Conservation (phyloP, 139 green algal genomes). For the Chlorella sp. region DNA sequence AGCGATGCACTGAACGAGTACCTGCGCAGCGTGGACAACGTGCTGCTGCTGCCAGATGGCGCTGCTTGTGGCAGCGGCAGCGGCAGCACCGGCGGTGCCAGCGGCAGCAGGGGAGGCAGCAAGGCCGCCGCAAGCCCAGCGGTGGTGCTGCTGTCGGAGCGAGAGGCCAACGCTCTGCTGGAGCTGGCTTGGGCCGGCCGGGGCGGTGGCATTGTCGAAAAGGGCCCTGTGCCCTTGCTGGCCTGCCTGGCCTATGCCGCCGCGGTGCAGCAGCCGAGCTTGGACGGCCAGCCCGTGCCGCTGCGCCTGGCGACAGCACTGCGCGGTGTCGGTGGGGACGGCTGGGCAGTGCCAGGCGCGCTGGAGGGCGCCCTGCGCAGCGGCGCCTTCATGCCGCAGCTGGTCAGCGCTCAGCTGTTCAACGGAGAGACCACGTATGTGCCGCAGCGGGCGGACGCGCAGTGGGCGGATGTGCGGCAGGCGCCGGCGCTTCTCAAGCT, state of each 20-base stretch:
- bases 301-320: background rate
- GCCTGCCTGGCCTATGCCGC: slow-evolving; percentile 24
- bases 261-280: background rate
- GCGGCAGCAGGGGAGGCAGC: background rate
- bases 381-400: background rate
- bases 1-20: slow-evolving; percentile 31
- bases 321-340: background rate
- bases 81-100: background rate
- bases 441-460: background rate
- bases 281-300: background rate
- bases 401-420: slow-evolving; percentile 50
- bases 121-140: background rate
- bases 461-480: background rate
- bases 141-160: slow-evolving; percentile 63
- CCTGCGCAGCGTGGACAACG: slow-evolving; percentile 40
- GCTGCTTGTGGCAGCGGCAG: slow-evolving; percentile 4
- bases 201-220: no score
- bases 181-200: background rate
- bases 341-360: no score
- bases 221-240: background rate
- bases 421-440: slow-evolving; percentile 45
- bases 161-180: slow-evolving; percentile 58
- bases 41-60: slow-evolving; percentile 51
- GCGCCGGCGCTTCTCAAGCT: slow-evolving; percentile 18
- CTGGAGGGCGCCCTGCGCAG: background rate